phyloP scores from a whole-genome alignment of 2,329 filamentous ascomycete genomes.

The Aspergillus latus region DNA sequence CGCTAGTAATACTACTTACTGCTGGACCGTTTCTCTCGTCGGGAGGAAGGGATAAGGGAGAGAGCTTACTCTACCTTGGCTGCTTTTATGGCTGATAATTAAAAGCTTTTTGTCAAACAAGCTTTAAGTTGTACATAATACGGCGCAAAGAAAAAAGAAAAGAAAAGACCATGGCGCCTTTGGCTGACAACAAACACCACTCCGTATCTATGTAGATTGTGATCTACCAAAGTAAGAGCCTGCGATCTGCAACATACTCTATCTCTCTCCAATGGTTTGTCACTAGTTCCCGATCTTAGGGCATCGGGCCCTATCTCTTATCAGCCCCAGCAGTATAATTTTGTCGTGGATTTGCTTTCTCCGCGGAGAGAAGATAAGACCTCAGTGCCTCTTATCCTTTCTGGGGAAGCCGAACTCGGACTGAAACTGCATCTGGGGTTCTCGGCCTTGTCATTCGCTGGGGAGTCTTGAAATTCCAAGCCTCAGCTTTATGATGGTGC shows the following conservation, averaged over 20 bases:
- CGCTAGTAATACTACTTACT: too few species aligned
- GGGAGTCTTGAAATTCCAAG: not conserved
- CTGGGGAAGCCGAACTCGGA: not conserved
- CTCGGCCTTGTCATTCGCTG: not conserved
- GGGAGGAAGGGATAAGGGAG: not conserved
- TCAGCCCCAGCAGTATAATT: not conserved
- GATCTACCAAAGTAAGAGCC: not conserved
- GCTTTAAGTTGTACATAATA: not conserved
- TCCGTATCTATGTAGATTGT: not conserved
- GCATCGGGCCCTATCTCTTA: not conserved
- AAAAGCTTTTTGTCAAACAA: conserved; percentile 5
- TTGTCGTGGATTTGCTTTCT: conserved; percentile 6
- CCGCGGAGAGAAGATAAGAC: conserved; percentile 3
- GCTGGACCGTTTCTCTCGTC: not conserved
- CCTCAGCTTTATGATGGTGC: not conserved
- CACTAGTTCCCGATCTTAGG: not conserved
- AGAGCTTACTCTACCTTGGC: not conserved
- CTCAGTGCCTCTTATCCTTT: not conserved
- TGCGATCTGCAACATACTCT: not conserved
- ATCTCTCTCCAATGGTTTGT: not conserved
- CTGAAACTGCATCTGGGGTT: not conserved
- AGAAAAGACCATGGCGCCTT: not conserved
- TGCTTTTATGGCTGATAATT: not conserved
- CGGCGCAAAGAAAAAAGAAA: not conserved
- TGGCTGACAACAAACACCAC: too few species aligned